phyloP scores from a whole-genome alignment of 345 rosid species.

The Balakata baccata region DNA sequence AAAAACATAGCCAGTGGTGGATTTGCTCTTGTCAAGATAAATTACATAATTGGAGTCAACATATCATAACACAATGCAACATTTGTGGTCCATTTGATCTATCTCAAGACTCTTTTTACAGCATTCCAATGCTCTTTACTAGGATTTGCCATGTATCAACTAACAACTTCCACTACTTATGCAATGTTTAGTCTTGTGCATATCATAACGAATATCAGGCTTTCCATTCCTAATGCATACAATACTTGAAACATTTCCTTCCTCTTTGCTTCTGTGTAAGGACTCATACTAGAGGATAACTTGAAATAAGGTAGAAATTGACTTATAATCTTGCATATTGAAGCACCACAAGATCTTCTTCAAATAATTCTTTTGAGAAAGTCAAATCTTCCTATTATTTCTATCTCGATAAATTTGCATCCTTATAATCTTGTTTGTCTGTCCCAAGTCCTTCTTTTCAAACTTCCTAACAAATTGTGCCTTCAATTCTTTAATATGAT shows the following conservation, averaged over 20 bases:
- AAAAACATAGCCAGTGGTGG: background rate
- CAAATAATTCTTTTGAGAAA: too few species aligned
- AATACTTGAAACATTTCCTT: background rate
- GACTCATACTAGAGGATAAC: too few species aligned
- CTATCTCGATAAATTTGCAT: too few species aligned
- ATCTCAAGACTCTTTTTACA: background rate
- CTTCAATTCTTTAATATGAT: background rate
- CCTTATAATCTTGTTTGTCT: too few species aligned
- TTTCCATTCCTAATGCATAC: background rate
- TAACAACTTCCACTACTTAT: too few species aligned
- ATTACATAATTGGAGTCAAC: background rate
- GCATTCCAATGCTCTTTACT: background rate
- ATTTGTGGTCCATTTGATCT: background rate
- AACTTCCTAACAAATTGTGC: background rate
- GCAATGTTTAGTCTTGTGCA: background rate
- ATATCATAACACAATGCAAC: background rate
- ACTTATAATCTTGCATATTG: too few species aligned
- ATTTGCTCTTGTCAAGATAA: background rate
- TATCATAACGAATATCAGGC: background rate
- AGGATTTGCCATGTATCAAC: background rate
- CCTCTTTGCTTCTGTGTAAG: background rate
- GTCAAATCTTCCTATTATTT: too few species aligned
- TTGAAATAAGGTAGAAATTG: too few species aligned
- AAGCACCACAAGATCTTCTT: too few species aligned
- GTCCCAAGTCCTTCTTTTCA: background rate